Base-by-base conservation (phyloP, 2,329 filamentous ascomycete species). In the Diplodia mutila region DNA sequence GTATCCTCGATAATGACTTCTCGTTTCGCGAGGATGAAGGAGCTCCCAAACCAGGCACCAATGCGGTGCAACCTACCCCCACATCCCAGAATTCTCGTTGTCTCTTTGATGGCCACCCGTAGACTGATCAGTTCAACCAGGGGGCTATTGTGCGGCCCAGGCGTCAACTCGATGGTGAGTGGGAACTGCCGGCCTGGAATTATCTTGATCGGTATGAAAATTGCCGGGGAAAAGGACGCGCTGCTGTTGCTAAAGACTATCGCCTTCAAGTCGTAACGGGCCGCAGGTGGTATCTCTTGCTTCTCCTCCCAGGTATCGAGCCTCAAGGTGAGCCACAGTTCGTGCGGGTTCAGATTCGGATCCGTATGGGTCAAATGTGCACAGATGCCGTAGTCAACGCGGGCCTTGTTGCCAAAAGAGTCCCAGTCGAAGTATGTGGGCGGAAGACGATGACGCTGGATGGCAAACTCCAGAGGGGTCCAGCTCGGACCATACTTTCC, bases 21-120 rank as follows among this genome's bases (percentile, higher is more conserved):
- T n/a, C n/a, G n/a, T n/a, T n/a, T n/a, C n/a, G n/a, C n/a, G n/a
- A n/a, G n/a, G n/a, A n/a, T n/a, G n/a, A n/a, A n/a, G n/a, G n/a
- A n/a, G n/a, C n/a, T n/a, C n/a, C 71, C 71, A 7, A 73, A 21
- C 0, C 68, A 68, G 37, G 73, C 69, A 1, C 75, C 75, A 57
- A 76, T 77, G 69, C 75, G 75, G 6, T 69, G 70, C 4, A 74
- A 76, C 4, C 75, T 77, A 65, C 74, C 74, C 18, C 76, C 78
- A 2, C 73, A 6, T 25, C 23, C 34, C n/a, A 61, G 16, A 16
- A 61, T 48, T 7, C 16, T 32, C 12, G 55, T 61, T 14, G 48
- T 16, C 27, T 61, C 55, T 9, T 21, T 61, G 11, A 61, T 16
- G 8, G n/a, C 6, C 3, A 61, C 18, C 2, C n/a, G n/a, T 6